These are phyloP conservation scores for Rhynchospora breviuscula DNA, from an alignment of 176 grass and related monocot genomes.

Conservation along the genomic window DNA sequence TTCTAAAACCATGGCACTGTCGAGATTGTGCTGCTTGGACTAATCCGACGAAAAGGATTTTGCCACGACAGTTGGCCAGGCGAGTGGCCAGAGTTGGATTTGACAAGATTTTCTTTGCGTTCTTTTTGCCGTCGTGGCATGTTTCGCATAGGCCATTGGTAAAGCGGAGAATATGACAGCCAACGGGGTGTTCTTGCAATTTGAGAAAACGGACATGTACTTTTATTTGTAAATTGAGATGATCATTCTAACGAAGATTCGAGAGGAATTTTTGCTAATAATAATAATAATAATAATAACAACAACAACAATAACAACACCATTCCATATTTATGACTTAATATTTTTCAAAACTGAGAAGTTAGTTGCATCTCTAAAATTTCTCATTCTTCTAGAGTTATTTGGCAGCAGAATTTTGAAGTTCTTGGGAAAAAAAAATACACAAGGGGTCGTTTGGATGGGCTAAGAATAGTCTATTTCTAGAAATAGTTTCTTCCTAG, in stretches of 20 bases:
- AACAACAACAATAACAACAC: no score
- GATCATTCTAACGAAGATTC: not conserved
- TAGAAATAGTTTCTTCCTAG: no score
- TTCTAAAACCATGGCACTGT: not conserved
- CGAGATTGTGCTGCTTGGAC: not conserved
- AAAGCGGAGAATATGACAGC: not conserved
- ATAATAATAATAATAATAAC: no score
- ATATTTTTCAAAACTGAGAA: no score
- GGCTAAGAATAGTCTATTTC: no score
- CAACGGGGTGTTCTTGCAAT: not conserved
- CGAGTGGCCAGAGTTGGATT: not conserved
- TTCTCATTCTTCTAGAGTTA: no score
- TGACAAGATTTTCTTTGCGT: slow-evolving; percentile 4
- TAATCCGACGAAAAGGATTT: not conserved
- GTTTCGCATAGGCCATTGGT: not conserved
- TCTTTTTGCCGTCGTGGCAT: slow-evolving; percentile 16
- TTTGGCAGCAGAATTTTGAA: no score
- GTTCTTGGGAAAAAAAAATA: no score
- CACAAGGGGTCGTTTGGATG: no score
- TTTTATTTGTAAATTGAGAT: not conserved
- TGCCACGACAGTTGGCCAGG: not conserved
- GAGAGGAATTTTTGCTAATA: no score
- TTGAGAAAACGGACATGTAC: not conserved
- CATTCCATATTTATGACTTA: no score
- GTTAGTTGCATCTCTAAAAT: no score